These are phyloP conservation scores for Massariosphaeria phaeospora DNA, from an alignment of 495 filamentous ascomycete species.

Conservation along the genomic window DNA sequence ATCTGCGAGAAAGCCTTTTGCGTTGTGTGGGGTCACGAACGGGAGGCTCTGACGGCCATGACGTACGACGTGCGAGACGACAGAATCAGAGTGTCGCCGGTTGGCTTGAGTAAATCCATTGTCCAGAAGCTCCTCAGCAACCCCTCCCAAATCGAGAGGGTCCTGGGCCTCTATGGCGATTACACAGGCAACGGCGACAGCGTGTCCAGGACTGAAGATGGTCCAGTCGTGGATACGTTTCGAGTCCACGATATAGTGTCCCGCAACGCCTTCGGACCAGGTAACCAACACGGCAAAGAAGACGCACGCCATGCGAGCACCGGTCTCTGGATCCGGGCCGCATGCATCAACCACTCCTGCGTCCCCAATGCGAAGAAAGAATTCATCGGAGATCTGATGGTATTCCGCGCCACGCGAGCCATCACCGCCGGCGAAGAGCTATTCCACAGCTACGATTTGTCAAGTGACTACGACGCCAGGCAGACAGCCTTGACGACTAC, in stretches of 20 bases:
- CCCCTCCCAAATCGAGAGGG: constrained; percentile 21
- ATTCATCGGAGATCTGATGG: constrained; percentile 24
- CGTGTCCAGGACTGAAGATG: constrained; percentile 16
- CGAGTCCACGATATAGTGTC: constrained; percentile 40
- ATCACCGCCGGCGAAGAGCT: constrained; percentile 26
- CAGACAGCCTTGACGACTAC: constrained; percentile 20
- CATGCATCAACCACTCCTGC: constrained; percentile 33
- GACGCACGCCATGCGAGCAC: constrained; percentile 23
- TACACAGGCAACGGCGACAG: constrained; percentile 19
- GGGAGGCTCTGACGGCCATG: constrained; percentile 18
- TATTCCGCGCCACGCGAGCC: constrained; percentile 19
- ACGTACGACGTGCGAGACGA: constrained; percentile 30
- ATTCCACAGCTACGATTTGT: constrained; percentile 12
- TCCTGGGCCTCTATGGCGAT: constrained; percentile 25
- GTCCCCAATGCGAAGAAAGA: constrained; percentile 15
- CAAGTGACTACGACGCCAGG: constrained; percentile 16
- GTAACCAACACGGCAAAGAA: constrained; percentile 33
- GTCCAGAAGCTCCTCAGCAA: constrained; percentile 31
- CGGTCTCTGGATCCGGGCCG: constrained; percentile 19
- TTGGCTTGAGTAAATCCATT: constrained; percentile 12
- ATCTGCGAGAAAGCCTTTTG: constrained; percentile 33
- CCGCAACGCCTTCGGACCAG: constrained; percentile 40
- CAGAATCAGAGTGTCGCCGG: constrained; percentile 24
- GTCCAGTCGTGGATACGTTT: constrained; percentile 40
- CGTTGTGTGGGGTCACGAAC: constrained; percentile 22